Evolutionary conservation across 345 rosid species (phyloP), one percentile per base, ranked within the genome.

Genomic region (Brassica rapa): DNA sequence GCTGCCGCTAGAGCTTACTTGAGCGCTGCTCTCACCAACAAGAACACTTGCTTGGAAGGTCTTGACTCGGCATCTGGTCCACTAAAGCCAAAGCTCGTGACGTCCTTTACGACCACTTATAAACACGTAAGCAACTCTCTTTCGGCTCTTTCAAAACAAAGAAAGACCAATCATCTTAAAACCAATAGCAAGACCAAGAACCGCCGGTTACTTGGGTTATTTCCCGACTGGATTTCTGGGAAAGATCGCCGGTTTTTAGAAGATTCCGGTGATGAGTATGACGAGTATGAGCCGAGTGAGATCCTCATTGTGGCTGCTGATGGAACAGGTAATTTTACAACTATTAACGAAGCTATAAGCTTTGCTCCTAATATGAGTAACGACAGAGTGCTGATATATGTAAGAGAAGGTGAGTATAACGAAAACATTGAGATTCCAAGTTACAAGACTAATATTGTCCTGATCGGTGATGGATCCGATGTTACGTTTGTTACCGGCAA

Each of bases 21-120:
- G 0, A 88, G 92, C 30, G 97, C 97, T 21, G 90, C 93, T 56
- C 84, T 92, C 12, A 92, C 95, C 1, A 94, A 94, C 90, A 88
- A 89, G 88, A 85, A 82, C 75, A 94, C 98, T 1, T 94, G 98
- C 82, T 83, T 92, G 33, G 97, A 94, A 70, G 96, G 93, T 29
- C 85, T 94, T 19, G 84, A 84, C 62, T 84, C 92, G 2, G 96
- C 94, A 49, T 83, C 96, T 0, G 97, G 98, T 55, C 77, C 92
- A 0, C 66, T 83, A 55, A 88, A 87, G 82, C 84, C 92, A n/a
- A 67, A 67, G 16, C 68, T 94, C 0, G 79, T 89, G 33, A 81
- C 68, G 51, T 85, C 94, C 25, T 24, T 94, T 33, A 60, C 25
- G 1, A 71, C 37, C 67, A 83, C 95, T 66, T 94, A 91, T 82